Evolutionary conservation across 352 stramenopile genomes (phyloP).

Genomic region (Blastocystis sp.): DNA sequence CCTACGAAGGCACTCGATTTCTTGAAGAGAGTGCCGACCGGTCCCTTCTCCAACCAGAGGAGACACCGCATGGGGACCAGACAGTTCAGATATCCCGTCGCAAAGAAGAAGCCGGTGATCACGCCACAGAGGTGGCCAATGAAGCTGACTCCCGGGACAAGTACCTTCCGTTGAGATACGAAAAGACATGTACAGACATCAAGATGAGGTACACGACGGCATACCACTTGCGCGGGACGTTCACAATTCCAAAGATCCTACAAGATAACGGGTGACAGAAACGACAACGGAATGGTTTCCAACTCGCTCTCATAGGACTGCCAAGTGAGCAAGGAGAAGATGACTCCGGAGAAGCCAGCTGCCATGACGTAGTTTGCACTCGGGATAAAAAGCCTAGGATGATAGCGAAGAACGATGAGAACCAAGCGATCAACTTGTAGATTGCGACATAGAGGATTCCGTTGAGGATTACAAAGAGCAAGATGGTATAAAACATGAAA

Average conservation of each 20-base stretch:
- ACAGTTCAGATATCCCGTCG: conserved; percentile 28
- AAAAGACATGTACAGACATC: conserved; percentile 25
- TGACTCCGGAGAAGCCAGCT: conserved; percentile 41
- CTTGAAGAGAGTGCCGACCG: background rate
- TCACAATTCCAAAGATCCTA: conserved; percentile 43
- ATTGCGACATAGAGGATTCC: conserved; percentile 23
- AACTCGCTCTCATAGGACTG: conserved; percentile 23
- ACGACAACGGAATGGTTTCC: conserved; percentile 17
- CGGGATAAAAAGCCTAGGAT: background rate
- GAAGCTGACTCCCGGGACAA: conserved; percentile 47
- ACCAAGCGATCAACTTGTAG: conserved; percentile 13
- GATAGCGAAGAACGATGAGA: background rate
- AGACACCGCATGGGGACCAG: conserved; percentile 35
- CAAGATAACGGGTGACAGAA: background rate
- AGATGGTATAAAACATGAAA: conserved; percentile 43
- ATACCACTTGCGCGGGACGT: conserved; percentile 39
- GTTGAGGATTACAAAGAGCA: conserved; percentile 38
- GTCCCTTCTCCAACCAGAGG: background rate
- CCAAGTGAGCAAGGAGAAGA: conserved; percentile 23
- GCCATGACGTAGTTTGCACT: background rate
- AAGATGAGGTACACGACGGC: conserved; percentile 43
- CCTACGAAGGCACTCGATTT: conserved; percentile 43
- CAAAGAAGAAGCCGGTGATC: conserved; percentile 28
- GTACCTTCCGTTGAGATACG: background rate
- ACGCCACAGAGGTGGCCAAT: conserved; percentile 35